These are phyloP conservation scores for Tuber indicum DNA, from an alignment of 495 filamentous ascomycete species.

Conservation along the genomic window DNA sequence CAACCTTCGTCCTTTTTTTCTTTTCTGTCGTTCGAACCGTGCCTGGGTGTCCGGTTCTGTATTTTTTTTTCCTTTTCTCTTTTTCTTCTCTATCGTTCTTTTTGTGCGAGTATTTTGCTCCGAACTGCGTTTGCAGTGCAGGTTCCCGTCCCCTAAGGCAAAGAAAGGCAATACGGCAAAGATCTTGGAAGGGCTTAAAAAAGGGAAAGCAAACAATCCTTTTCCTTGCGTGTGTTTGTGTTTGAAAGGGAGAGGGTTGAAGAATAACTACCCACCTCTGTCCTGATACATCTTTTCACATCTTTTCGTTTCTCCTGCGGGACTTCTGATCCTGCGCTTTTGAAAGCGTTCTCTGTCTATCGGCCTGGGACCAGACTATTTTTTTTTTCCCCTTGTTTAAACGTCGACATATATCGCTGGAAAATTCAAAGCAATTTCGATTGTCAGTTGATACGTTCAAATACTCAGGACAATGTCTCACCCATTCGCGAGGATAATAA, in stretches of 20 bases:
- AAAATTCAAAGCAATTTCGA: slow-evolving; percentile 11
- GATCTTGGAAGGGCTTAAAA: neutral
- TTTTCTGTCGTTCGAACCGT: neutral
- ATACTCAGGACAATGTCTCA: slow-evolving; percentile 16
- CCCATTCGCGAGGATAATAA: slow-evolving; percentile 23
- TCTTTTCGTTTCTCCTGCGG: neutral
- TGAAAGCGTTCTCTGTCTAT: neutral
- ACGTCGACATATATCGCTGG: slow-evolving; percentile 1
- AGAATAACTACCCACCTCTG: neutral
- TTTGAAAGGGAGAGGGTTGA: neutral
- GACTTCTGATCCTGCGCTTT: neutral
- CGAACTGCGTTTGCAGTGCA: neutral
- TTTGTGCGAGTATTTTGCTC: neutral
- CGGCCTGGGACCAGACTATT: slow-evolving; percentile 4
- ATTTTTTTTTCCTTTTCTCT: neutral
- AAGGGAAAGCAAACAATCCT: neutral
- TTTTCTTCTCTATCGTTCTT: neutral
- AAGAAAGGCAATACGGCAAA: neutral
- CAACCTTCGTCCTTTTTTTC: neutral
- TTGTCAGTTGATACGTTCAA: slow-evolving; percentile 6
- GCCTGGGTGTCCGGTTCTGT: neutral
- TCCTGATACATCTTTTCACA: neutral
- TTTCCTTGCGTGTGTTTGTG: neutral
- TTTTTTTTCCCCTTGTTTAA: slow-evolving; percentile 12
- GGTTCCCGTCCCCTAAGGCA: neutral